Base-by-base conservation (phyloP, 2,329 filamentous ascomycete genomes). In the Fusarium sp. region DNA sequence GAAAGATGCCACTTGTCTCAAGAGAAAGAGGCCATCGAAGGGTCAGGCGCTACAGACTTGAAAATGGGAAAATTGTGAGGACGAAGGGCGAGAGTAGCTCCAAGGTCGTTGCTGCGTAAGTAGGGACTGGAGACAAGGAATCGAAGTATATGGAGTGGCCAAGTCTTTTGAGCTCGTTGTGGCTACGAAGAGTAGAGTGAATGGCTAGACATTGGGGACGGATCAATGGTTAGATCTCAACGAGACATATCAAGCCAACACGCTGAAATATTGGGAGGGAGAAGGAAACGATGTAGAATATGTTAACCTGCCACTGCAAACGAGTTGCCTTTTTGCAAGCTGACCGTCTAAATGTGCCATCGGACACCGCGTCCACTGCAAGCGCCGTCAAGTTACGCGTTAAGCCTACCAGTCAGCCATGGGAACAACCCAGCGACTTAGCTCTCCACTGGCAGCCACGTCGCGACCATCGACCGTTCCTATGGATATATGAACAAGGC, bases 381-480 rank as follows among this genome's bases (percentile, higher is more conserved):
- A 35, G 8, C 17, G 17, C 17, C 5, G n/a, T 7, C 3, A 53
- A 22, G 12, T 26, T 6, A 53, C n/a, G 12, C 50, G n/a, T 26
- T 14, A 15, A 20, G 6, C 12, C 30, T 10, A 6, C 30, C 8
- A 53, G 50, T 15, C 12, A 36, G 9, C 9, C n/a, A 5, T 36
- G 30, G n/a, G 30, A 26, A 36, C 9, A 36, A 5, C 30, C 17
- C 30, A 36, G 30, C 1, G 17, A 36, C 17, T 13, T 12, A 15
- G 6, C 3, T 24, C 22, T 8, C 8, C 17, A 24, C 17, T 51
- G 48, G 50, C 1, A 20, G 3, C 0, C 18, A 2, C 28, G 28
- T 32, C 22, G 10, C 7, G 2, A 9, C 14, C 10, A 3, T 17
- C 28, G 28, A 32, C 20, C 3, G 3, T 6, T 13, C 4, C 1